phyloP scores from a whole-genome alignment of 805 yeast species.

The Saturnispora serradocipensis region DNA sequence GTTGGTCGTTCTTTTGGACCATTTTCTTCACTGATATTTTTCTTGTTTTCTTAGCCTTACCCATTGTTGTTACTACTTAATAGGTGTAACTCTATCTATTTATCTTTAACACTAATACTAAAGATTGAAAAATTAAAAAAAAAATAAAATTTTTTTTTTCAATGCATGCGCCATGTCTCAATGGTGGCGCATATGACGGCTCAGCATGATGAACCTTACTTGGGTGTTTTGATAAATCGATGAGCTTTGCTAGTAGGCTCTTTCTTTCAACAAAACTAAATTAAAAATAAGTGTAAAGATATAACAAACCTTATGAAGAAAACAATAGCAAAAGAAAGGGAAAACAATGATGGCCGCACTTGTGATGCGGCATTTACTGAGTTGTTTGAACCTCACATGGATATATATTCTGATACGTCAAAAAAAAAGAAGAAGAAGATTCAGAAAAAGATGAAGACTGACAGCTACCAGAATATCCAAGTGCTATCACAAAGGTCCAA shows the following conservation, averaged over 20 bases:
- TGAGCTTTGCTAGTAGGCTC: not conserved
- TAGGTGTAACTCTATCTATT: not conserved
- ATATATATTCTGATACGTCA: not conserved
- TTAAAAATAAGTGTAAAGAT: too few species aligned
- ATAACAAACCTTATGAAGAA: not conserved
- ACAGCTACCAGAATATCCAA: not conserved
- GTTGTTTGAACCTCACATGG: not conserved
- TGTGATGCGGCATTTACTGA: not conserved
- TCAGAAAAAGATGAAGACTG: not conserved
- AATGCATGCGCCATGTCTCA: not conserved
- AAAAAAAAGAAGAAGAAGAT: not conserved
- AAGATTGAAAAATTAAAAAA: not conserved
- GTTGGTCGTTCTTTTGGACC: constrained; percentile 61
- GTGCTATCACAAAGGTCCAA: not conserved
- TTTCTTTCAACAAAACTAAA: not conserved
- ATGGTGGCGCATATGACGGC: not conserved
- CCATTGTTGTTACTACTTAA: constrained; percentile 42
- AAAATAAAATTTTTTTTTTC: not conserved
- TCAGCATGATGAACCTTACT: not conserved
- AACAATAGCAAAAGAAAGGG: not conserved
- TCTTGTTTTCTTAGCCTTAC: constrained; percentile 94
- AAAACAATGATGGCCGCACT: not conserved
- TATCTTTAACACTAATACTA: not conserved
- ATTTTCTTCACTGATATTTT: constrained; percentile 94
- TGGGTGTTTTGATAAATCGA: not conserved